Percentiles rank a stretch among this genome's conserved stretches.
phyloP scores from a whole-genome alignment of 257 asterid species.

The Scutellaria barbata region DNA sequence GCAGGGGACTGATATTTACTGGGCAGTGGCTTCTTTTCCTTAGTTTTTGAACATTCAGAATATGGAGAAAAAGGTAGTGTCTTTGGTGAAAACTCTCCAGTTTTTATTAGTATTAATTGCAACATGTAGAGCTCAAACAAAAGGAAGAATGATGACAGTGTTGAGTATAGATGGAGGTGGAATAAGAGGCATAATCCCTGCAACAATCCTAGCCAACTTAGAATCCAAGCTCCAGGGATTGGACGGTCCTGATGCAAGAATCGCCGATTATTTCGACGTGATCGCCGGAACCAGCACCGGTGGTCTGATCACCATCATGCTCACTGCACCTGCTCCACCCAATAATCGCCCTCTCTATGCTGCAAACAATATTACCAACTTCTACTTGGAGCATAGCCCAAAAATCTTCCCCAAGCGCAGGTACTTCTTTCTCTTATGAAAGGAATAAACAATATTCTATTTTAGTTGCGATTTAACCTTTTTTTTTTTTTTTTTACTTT shows the following conservation, averaged over 20 bases:
- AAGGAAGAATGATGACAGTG: constrained; percentile 49
- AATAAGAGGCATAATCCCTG: constrained; percentile 63
- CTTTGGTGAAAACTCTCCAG: no score
- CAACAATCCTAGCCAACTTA: constrained; percentile 48
- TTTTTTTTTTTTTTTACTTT: no score
- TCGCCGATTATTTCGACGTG: constrained; percentile 78
- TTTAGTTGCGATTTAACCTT: no score
- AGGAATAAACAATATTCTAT: no score
- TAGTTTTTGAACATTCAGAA: no score
- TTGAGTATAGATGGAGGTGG: constrained; percentile 78
- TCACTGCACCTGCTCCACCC: constrained; percentile 56
- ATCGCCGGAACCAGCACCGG: constrained; percentile 84
- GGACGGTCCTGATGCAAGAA: constrained; percentile 74
- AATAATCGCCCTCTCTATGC: constrained; percentile 62
- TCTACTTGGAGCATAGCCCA: constrained; percentile 64
- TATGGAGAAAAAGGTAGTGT: no score
- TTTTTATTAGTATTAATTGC: constrained; percentile 5
- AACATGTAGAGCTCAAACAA: constrained; percentile 39
- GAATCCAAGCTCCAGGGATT: constrained; percentile 74
- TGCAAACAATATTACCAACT: constrained; percentile 59
- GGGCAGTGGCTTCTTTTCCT: no score
- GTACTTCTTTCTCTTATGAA: constrained; percentile 21
- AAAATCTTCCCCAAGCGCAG: constrained; percentile 55
- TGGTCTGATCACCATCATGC: constrained; percentile 67
- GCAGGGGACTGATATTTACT: no score